Evolutionary conservation across 2,329 filamentous ascomycete genomes (phyloP).

Genomic region (Botrytis tulipae): DNA sequence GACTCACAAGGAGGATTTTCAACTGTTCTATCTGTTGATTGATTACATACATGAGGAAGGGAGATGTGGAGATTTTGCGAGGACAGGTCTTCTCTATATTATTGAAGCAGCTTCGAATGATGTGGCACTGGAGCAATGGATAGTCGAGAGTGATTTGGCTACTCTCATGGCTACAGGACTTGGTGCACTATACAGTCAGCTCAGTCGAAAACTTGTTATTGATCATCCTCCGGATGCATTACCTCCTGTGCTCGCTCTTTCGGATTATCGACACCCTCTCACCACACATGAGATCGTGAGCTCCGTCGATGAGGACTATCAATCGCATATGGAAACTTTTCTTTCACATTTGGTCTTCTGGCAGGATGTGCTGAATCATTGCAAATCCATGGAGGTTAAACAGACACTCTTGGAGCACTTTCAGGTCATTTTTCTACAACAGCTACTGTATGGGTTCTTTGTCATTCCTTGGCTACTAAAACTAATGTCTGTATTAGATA

Average conservation of each 20-base stretch:
- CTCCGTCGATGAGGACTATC: slow-evolving; percentile 72
- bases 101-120: slow-evolving; percentile 90
- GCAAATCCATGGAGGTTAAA: slow-evolving; percentile 85
- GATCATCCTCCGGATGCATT: slow-evolving; percentile 71
- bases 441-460: slow-evolving; percentile 67
- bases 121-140: slow-evolving; percentile 84
- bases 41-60: slow-evolving; percentile 97
- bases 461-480: not conserved
- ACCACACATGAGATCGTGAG: slow-evolving; percentile 69
- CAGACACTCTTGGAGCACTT: slow-evolving; percentile 95
- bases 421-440: slow-evolving; percentile 92
- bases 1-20: slow-evolving; percentile 89
- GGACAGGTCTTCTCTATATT: slow-evolving; percentile 90
- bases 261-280: slow-evolving; percentile 78
- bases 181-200: slow-evolving; percentile 68
- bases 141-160: slow-evolving; percentile 93
- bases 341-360: slow-evolving; percentile 94
- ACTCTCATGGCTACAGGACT: slow-evolving; percentile 96
- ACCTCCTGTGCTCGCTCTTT: slow-evolving; percentile 81
- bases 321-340: slow-evolving; percentile 87
- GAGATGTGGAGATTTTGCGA: slow-evolving; percentile 89
- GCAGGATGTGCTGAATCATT: slow-evolving; percentile 97
- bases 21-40: slow-evolving; percentile 90
- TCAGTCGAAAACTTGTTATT: slow-evolving; percentile 77
- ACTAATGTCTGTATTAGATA: slow-evolving; percentile 61